phyloP scores from a whole-genome alignment of 495 filamentous ascomycete species.

The Daldinia vernicosa region DNA sequence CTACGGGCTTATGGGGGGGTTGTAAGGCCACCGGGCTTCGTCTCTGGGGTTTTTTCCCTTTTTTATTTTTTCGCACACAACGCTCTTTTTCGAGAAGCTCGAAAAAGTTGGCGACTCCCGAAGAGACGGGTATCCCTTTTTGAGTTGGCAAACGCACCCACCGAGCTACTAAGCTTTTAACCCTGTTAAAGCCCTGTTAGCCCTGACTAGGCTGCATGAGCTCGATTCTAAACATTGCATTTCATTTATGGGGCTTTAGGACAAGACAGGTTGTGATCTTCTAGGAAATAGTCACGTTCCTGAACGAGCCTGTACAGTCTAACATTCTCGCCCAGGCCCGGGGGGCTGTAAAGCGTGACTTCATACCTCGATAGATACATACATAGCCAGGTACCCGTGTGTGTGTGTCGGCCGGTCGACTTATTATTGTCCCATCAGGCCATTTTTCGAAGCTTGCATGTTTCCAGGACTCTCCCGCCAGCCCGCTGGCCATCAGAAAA shows the following conservation, averaged over 20 bases:
- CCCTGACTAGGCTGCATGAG: conserved; percentile 36
- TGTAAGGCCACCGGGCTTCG: neutral
- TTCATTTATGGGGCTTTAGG: conserved; percentile 32
- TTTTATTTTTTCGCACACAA: neutral
- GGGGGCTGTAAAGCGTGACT: conserved; percentile 37
- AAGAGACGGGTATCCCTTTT: conserved; percentile 15
- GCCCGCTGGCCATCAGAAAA: conserved; percentile 5
- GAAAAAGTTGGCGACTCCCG: neutral
- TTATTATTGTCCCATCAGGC: conserved; percentile 44
- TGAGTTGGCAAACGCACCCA: conserved; percentile 15
- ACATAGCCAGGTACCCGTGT: conserved; percentile 31
- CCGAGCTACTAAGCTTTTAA: conserved; percentile 35
- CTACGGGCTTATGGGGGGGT: neutral
- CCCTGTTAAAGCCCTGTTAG: neutral
- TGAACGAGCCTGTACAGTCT: conserved; percentile 13
- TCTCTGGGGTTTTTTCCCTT: too few relatives aligned
- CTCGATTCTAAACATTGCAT: conserved; percentile 38
- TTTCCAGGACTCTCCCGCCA: conserved; percentile 37
- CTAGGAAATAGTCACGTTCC: conserved; percentile 41
- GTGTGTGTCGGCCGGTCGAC: conserved; percentile 22
- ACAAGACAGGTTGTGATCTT: conserved; percentile 29
- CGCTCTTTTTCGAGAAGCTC: neutral
- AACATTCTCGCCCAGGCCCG: conserved; percentile 30
- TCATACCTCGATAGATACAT: conserved; percentile 43
- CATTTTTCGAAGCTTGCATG: conserved; percentile 36